Evolutionary conservation across 768 basidiomycete species (phyloP), one percentile per base, ranked within the genome.

Genomic region (Leccinellum rugosiceps): DNA sequence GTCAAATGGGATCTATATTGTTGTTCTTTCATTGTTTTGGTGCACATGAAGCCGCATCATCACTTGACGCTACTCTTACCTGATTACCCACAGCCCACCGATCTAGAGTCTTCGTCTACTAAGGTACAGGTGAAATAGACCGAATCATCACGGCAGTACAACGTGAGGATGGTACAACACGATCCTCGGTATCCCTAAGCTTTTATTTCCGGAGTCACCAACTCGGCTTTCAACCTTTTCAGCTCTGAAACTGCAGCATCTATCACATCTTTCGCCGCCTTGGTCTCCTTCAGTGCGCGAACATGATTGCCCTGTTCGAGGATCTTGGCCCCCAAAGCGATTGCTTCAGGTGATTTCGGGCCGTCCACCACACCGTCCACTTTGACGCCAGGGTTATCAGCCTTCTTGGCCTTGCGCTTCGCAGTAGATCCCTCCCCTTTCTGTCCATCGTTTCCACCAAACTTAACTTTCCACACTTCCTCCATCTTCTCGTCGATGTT

Each of bases 401-500:
- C 76, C 70, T 90, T 86, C 65, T 80, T 83, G 50, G 73, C 73
- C 72, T 84, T 86, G 45, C 78, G 78, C 35, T 79, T 75, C 6
- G 74, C 78, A 23, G 78, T 78, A 23, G 76, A 69, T 17, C 75
- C 78, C 25, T 76, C 70, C 53, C 75, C 76, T 58, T 81, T 76
- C 63, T 69, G 73, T 41, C 69, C 72, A 47, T 66, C 76, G 62
- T 53, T 77, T 8, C 96, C 96, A 3, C 88, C 88, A 65, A 94
- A 99, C 71, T 84, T 84, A 48, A 72, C 73, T 63, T 87, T 81
- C 88, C 90, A 98, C 6, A 83, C 80, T 30, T 93, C 88, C 25
- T 86, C 87, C 87, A 87, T 88, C 68, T 83, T 87, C 66, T 96
- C 92, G 58, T 97, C 93, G 58, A 99, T 97, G 72, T 85, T 88